Evolutionary conservation across 2,329 filamentous ascomycete species (phyloP), one percentile per base, ranked within the genome.

Genomic region (Penicillium sp.): DNA sequence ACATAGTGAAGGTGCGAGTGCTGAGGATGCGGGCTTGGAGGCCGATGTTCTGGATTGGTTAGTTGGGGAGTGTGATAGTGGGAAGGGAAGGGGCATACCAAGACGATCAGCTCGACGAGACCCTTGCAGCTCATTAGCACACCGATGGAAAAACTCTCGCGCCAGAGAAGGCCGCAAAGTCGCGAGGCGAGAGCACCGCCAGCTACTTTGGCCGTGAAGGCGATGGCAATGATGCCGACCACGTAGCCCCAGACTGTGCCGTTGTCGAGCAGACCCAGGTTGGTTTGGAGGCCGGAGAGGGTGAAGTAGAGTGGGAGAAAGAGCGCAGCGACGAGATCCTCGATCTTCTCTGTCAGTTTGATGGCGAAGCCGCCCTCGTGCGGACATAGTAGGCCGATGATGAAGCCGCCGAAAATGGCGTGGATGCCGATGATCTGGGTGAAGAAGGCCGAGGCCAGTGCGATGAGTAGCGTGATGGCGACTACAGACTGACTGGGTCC

Each of bases 101-200:
- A 68, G n/a, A 96, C 90, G 66, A 97, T 96, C 45, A 97, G 74
- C 67, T 96, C 90, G 0, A 96, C 89, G 9, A 97, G 76, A 61
- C 91, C 91, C 69, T 97, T 97, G 69, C 91, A 97, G 70, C 88
- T 95, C 91, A 97, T 97, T 61, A 96, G 71, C 15, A 84, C 82
- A 13, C 91, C 91, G 58, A 97, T 93, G 1, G 88, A 82, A 28
- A 94, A 80, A 50, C 86, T 90, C 66, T 97, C 91, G 52, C 90
- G 80, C 91, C 91, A 97, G 1, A 94, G 78, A 44, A 96, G 74
- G 24, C 85, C 88, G 60, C 82, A 87, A 3, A 81, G 63, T 31
- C 82, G 80, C 0, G 91, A 89, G 8, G 90, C 88, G 1, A 94
- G 51, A 0, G 88, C 83, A 17, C 88, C 89, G 35, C 90, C 91